A percentile compares a stretch with the other conserved stretches of the same genome.
phyloP scores from a whole-genome alignment of 331 rosid species.

The Ulmus americana region DNA sequence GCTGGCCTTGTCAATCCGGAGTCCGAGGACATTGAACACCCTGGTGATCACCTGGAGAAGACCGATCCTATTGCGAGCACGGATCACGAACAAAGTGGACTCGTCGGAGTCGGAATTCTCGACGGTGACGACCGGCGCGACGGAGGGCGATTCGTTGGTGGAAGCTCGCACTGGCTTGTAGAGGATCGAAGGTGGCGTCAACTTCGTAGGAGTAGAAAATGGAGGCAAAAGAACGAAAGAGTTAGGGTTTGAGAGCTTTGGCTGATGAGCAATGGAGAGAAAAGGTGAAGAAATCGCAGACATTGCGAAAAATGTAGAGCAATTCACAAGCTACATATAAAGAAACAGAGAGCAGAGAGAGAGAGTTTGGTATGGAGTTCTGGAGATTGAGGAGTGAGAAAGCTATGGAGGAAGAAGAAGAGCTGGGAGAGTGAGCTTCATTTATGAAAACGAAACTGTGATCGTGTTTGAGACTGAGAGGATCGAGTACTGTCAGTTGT shows the following conservation, averaged over 20 bases:
- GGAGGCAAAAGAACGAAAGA: conserved; percentile 16
- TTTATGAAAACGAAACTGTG: background rate
- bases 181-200: conserved; percentile 14
- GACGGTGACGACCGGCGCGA: conserved; percentile 34
- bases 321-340: conserved; percentile 3
- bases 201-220: conserved; percentile 19
- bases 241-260: conserved; percentile 22
- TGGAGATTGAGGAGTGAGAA: background rate
- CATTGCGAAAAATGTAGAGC: conserved; percentile 28
- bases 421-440: background rate
- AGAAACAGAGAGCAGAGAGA: background rate
- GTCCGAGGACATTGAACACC: conserved; percentile 63
- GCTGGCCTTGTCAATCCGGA: conserved; percentile 51
- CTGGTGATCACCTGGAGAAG: conserved; percentile 61
- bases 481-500: background rate
- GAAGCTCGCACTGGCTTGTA: conserved; percentile 28
- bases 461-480: background rate
- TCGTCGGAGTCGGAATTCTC: conserved; percentile 33
- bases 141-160: conserved; percentile 24
- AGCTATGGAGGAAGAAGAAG: background rate
- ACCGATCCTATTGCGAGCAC: conserved; percentile 58
- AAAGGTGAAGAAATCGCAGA: conserved; percentile 32
- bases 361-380: background rate
- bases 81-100: conserved; percentile 44
- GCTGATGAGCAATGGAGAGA: conserved; percentile 11